phyloP scores from a whole-genome alignment of 352 stramenopile species.

The Pythium sp. region DNA sequence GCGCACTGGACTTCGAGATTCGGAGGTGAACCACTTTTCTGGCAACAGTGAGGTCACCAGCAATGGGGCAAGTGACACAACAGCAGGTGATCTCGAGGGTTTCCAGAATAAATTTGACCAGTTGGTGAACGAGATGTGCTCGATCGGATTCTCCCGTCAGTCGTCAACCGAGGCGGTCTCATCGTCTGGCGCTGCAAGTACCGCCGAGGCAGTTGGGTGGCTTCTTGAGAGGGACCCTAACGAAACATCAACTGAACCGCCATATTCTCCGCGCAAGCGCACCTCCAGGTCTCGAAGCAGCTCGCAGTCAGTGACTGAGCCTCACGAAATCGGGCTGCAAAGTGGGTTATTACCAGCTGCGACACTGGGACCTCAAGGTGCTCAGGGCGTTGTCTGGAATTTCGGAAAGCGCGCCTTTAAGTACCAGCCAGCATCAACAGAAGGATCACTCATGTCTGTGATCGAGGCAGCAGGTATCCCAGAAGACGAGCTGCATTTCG shows the following conservation, averaged over 20 bases:
- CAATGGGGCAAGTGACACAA: neutral
- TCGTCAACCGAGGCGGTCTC: constrained; percentile 37
- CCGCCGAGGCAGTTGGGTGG: constrained; percentile 38
- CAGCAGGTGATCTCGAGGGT: neutral
- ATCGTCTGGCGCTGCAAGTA: constrained; percentile 22
- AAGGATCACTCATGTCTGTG: constrained; percentile 28
- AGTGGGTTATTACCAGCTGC: constrained; percentile 26
- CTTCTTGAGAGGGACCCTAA: constrained; percentile 26
- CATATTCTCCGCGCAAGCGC: constrained; percentile 2
- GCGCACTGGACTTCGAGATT: constrained; percentile 4
- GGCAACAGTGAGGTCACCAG: neutral
- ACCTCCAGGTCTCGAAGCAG: constrained; percentile 12
- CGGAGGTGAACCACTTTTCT: neutral
- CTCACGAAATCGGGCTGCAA: neutral
- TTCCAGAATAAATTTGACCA: constrained; percentile 34
- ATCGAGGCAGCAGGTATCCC: constrained; percentile 26
- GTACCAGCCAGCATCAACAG: constrained; percentile 23
- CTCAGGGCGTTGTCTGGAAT: constrained; percentile 70
- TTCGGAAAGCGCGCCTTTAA: constrained; percentile 64
- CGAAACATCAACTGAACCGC: neutral
- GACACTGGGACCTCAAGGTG: constrained; percentile 50
- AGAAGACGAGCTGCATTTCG: constrained; percentile 39
- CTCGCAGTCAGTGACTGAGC: constrained; percentile 3
- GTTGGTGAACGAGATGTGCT: constrained; percentile 49
- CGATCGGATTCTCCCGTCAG: constrained; percentile 44